Percentiles rank a stretch among this genome's conserved stretches.
Conservation (phyloP, 441 rosid species). For the Lepidium campestre region DNA sequence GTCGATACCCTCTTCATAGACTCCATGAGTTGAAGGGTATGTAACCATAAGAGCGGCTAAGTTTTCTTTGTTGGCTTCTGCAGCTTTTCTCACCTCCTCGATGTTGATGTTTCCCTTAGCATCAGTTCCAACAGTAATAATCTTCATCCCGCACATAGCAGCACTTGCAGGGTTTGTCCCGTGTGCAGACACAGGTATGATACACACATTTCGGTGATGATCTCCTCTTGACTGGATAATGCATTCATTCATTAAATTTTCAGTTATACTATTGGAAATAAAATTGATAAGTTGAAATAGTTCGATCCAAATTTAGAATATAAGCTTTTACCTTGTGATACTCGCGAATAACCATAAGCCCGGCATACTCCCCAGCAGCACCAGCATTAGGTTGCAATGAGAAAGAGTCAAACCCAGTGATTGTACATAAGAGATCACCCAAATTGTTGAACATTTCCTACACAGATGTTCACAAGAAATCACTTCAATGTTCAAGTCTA, state of each 20-base stretch:
- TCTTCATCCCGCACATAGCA: slow-evolving; percentile 99
- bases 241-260: slow-evolving; percentile 18
- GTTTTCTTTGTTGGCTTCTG: slow-evolving; percentile 80
- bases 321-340: slow-evolving; percentile 65
- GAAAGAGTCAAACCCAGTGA: slow-evolving; percentile 96
- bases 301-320: neutral
- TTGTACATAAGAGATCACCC: slow-evolving; percentile 74
- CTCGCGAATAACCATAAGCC: slow-evolving; percentile 97
- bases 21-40: slow-evolving; percentile 95
- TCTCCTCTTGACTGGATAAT: slow-evolving; percentile 82
- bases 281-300: neutral
- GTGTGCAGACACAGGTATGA: slow-evolving; percentile 96
- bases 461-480: slow-evolving; percentile 16
- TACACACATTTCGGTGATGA: slow-evolving; percentile 91
- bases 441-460: slow-evolving; percentile 89
- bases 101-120: slow-evolving; percentile 95
- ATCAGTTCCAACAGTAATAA: slow-evolving; percentile 88
- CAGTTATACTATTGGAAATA: slow-evolving; percentile 8
- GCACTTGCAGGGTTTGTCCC: slow-evolving; percentile 99
- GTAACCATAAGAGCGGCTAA: slow-evolving; percentile 97
- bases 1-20: slow-evolving; percentile 93
- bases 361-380: slow-evolving; percentile 96
- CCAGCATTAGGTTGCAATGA: slow-evolving; percentile 99
- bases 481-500: slow-evolving; percentile 18
- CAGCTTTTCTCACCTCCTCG: slow-evolving; percentile 81